Evolutionary conservation across 768 basidiomycete genomes (phyloP).

Genomic region (Pholiota conissans): DNA sequence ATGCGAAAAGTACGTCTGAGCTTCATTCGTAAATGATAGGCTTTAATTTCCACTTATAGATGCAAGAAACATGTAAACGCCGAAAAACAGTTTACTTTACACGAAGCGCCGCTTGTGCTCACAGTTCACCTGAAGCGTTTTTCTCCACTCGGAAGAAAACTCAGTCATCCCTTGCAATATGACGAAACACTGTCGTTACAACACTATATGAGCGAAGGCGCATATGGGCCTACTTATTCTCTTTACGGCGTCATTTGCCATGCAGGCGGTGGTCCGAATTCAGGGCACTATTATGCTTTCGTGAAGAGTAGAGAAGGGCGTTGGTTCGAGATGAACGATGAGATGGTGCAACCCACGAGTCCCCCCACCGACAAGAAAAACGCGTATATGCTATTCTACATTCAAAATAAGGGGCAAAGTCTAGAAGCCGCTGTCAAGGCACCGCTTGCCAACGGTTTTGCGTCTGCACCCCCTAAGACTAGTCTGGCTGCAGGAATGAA

Average conservation of each 20-base stretch:
- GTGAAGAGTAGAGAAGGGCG: constrained; percentile 66
- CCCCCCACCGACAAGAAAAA: constrained; percentile 66
- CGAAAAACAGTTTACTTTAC: constrained; percentile 85
- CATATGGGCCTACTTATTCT: constrained; percentile 77
- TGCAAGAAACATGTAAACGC: constrained; percentile 92
- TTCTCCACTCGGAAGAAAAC: constrained; percentile 86
- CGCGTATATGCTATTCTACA: constrained; percentile 94
- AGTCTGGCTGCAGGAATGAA: constrained; percentile 51
- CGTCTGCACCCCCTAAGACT: constrained; percentile 27
- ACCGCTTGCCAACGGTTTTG: constrained; percentile 19
- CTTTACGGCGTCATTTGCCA: constrained; percentile 93
- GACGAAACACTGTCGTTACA: constrained; percentile 71
- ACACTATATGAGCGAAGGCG: constrained; percentile 81
- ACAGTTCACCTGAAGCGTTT: constrained; percentile 97
- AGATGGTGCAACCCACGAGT: constrained; percentile 51
- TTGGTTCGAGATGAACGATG: constrained; percentile 97
- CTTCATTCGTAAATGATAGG: not conserved
- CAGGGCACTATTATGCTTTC: constrained; percentile 92
- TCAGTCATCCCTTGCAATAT: constrained; percentile 76
- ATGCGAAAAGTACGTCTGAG: constrained; percentile 83
- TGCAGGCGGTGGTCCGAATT: constrained; percentile 89
- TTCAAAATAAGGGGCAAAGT: constrained; percentile 75
- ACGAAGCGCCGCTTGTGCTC: constrained; percentile 84
- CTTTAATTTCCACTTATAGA: constrained; percentile 38
- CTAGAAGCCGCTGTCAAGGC: constrained; percentile 62